Evolutionary conservation across 2,329 filamentous ascomycete species (phyloP).

Genomic region (Hypoxylon sp.): DNA sequence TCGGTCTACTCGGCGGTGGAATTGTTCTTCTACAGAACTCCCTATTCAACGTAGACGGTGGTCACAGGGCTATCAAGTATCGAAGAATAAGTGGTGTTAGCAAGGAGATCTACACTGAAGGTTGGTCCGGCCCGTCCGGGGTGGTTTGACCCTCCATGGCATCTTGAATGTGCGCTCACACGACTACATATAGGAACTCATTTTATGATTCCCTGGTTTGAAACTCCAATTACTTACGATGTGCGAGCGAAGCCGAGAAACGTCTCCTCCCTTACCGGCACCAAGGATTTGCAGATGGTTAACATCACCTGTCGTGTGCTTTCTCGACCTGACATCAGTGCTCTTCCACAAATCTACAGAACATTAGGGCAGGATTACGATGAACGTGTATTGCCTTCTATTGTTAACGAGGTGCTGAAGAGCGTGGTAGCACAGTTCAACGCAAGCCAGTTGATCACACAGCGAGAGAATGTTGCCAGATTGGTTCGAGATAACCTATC

Average conservation of each 20-base stretch:
- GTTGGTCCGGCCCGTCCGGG: constrained; percentile 62
- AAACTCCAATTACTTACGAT: constrained; percentile 96
- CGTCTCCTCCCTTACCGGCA: constrained; percentile 95
- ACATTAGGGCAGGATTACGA: constrained; percentile 97
- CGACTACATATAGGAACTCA: constrained; percentile 78
- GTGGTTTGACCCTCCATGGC: constrained; percentile 4
- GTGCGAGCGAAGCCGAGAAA: constrained; percentile 98
- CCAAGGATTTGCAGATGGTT: constrained; percentile 99
- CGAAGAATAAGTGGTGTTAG: constrained; percentile 91
- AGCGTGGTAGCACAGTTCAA: constrained; percentile 99
- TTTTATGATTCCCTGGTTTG: constrained; percentile 94
- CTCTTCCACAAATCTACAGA: constrained; percentile 96
- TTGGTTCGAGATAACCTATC: constrained; percentile 95
- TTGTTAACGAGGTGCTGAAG: constrained; percentile 99
- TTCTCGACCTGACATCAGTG: constrained; percentile 87
- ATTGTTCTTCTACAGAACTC: constrained; percentile 70
- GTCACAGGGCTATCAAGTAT: constrained; percentile 99
- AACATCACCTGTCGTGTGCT: constrained; percentile 99
- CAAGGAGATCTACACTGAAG: constrained; percentile 97
- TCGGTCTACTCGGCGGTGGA: constrained; percentile 64
- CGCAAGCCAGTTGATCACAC: constrained; percentile 96
- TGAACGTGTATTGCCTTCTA: constrained; percentile 94
- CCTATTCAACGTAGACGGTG: constrained; percentile 91
- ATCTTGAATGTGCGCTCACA: constrained; percentile 38
- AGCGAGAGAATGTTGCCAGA: constrained; percentile 95